Evolutionary conservation across 768 basidiomycete species (phyloP).

Genomic region (Gymnopilus dilepis): DNA sequence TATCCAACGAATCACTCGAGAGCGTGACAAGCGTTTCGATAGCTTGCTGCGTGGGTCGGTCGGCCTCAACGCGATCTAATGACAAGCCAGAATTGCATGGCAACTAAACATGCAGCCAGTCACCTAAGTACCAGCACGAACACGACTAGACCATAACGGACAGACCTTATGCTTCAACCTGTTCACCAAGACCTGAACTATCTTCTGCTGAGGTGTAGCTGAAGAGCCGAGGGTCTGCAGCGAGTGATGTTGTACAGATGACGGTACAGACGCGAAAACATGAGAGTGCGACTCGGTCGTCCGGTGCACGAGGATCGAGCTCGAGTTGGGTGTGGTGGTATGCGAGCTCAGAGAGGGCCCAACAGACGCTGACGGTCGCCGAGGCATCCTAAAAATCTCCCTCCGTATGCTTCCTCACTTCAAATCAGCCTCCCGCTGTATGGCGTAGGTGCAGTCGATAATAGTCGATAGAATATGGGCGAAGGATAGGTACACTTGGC

Average conservation of each 20-base stretch:
- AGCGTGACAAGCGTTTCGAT: constrained; percentile 83
- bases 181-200: constrained; percentile 79
- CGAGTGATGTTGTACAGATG: constrained; percentile 13
- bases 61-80: constrained; percentile 75
- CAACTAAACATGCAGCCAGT: constrained; percentile 54
- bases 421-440: neutral
- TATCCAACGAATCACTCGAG: constrained; percentile 75
- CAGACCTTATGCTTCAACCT: constrained; percentile 81
- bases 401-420: neutral
- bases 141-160: constrained; percentile 3
- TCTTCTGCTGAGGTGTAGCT: constrained; percentile 78
- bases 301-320: constrained; percentile 57
- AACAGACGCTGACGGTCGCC: constrained; percentile 66
- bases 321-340: constrained; percentile 34
- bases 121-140: neutral
- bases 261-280: constrained; percentile 28
- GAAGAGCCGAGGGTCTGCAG: constrained; percentile 39
- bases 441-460: neutral
- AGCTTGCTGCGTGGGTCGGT: constrained; percentile 75
- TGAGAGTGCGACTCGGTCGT: constrained; percentile 61
- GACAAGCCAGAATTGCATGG: constrained; percentile 84
- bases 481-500: neutral
- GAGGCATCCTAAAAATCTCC: constrained; percentile 43
- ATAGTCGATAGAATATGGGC: neutral
- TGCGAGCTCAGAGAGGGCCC: constrained; percentile 33